A percentile compares a stretch with the other conserved stretches of the same genome.
Evolutionary conservation across 169 alveolate species (phyloP).

Genomic region (Toxoplasma gondii): DNA sequence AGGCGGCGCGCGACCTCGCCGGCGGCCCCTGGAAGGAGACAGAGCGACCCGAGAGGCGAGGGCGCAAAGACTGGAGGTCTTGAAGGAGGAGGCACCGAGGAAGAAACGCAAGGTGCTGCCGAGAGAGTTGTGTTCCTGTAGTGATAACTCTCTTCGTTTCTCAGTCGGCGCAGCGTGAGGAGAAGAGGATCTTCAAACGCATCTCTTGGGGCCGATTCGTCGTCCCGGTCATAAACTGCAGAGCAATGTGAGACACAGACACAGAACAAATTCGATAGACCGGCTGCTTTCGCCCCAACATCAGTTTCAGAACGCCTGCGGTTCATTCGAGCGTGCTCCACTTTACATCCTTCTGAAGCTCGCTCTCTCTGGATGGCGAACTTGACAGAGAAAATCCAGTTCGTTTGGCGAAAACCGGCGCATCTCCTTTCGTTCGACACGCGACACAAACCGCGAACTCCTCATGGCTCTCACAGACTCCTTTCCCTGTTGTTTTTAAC

Average conservation of each 20-base stretch:
- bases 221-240: neutral
- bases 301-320: too few species aligned
- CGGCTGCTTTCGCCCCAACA: too few species aligned
- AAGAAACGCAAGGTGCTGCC: neutral
- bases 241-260: neutral
- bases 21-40: constrained; percentile 6
- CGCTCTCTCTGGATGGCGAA: too few species aligned
- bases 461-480: too few species aligned
- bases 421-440: too few species aligned
- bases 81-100: neutral
- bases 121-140: neutral
- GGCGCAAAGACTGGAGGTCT: neutral
- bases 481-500: too few species aligned
- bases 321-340: too few species aligned
- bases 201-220: neutral
- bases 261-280: neutral
- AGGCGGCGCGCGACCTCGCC: neutral
- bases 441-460: too few species aligned
- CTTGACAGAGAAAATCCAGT: too few species aligned
- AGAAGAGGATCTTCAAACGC: neutral
- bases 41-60: neutral
- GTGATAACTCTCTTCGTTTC: neutral
- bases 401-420: too few species aligned
- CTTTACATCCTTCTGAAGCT: too few species aligned
- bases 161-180: neutral